Percentiles rank a stretch among this genome's conserved stretches.
Evolutionary conservation across 164 flowering plant genomes (phyloP).

Genomic region (Magnolia changhungtana): DNA sequence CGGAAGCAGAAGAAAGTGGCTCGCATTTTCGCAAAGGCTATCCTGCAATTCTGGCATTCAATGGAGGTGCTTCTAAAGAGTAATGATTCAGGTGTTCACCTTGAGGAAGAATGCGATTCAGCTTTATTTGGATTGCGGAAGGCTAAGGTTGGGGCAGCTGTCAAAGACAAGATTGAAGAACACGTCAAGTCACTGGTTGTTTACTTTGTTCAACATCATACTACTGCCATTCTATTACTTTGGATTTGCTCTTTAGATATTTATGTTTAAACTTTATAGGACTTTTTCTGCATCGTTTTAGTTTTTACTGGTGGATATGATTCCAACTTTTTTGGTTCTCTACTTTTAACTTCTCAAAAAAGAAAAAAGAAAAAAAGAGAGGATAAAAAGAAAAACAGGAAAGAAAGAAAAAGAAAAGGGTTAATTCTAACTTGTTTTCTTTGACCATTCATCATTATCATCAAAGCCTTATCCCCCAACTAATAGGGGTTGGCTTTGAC

Average conservation of each 20-base stretch:
- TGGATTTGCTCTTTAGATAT: not conserved
- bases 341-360: too few relatives aligned
- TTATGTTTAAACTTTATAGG: not conserved
- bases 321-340: not conserved
- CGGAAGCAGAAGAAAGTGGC: slow-evolving; percentile 54
- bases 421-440: too few relatives aligned
- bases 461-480: too few relatives aligned
- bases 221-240: not conserved
- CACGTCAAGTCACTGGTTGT: slow-evolving; percentile 25
- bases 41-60: slow-evolving; percentile 84
- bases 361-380: too few relatives aligned
- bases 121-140: slow-evolving; percentile 18
- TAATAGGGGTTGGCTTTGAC: too few relatives aligned
- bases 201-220: not conserved
- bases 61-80: slow-evolving; percentile 36
- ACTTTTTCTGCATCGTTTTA: not conserved
- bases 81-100: slow-evolving; percentile 18
- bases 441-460: too few relatives aligned
- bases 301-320: not conserved
- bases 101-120: slow-evolving; percentile 14
- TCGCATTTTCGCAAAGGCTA: slow-evolving; percentile 57
- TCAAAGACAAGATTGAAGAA: slow-evolving; percentile 21
- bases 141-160: slow-evolving; percentile 22
- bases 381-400: too few relatives aligned
- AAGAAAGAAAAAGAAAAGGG: too few relatives aligned